These are phyloP conservation scores for Suzukiozyma palmioleophila DNA, from an alignment of 1,139 yeast genomes.

Conservation along the genomic window DNA sequence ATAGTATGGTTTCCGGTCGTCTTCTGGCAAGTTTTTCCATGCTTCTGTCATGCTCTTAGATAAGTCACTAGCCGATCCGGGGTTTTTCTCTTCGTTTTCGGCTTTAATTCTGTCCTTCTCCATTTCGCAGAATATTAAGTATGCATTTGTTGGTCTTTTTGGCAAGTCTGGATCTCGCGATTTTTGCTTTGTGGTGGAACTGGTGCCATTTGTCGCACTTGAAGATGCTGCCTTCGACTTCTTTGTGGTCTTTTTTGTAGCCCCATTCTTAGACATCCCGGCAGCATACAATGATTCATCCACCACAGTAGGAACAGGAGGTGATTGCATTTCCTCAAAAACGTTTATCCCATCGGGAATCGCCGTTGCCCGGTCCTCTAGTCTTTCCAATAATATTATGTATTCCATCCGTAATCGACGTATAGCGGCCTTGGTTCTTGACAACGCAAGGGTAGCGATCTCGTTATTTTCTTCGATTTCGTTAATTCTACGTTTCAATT, in stretches of 20 bases:
- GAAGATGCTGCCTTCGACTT: constrained; percentile 13
- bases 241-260: constrained; percentile 19
- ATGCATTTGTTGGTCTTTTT: constrained; percentile 86
- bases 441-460: constrained; percentile 68
- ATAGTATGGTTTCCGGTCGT: constrained; percentile 69
- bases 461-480: constrained; percentile 82
- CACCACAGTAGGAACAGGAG: constrained; percentile 36
- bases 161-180: constrained; percentile 79
- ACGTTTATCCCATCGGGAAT: constrained; percentile 29
- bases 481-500: constrained; percentile 64
- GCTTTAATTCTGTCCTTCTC: constrained; percentile 71
- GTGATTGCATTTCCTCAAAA: constrained; percentile 40
- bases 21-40: constrained; percentile 76
- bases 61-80: constrained; percentile 56
- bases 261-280: constrained; percentile 19
- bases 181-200: constrained; percentile 17
- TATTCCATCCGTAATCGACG: constrained; percentile 81
- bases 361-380: constrained; percentile 54
- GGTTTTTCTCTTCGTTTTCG: constrained; percentile 36
- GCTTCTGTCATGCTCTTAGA: constrained; percentile 78
- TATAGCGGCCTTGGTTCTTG: constrained; percentile 73
- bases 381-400: constrained; percentile 69
- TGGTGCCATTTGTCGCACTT: constrained; percentile 7
- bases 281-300: constrained; percentile 26
- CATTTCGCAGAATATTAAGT: constrained; percentile 78